A percentile compares a stretch with the other conserved stretches of the same genome.
phyloP scores from a whole-genome alignment of 1,284 basidiomycete species.

The Fomitopsis schrenkii region DNA sequence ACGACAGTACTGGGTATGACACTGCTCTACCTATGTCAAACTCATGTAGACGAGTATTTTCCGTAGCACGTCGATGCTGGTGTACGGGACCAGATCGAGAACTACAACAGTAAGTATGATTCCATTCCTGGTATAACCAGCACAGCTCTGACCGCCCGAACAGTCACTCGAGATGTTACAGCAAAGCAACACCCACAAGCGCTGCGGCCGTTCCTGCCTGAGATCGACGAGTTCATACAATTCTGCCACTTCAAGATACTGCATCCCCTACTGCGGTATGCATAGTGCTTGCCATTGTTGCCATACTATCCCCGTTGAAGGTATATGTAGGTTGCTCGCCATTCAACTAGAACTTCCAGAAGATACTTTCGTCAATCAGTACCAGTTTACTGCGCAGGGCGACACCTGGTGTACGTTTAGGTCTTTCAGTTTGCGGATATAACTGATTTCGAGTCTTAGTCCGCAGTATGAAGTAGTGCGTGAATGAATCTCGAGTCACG shows the following conservation, averaged over 20 bases:
- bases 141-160: background rate
- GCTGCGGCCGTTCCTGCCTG: constrained; percentile 51
- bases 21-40: too few relatives aligned
- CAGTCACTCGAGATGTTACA: constrained; percentile 45
- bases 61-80: constrained; percentile 46
- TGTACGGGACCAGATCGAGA: constrained; percentile 54
- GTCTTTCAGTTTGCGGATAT: background rate
- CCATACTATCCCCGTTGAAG: constrained; percentile 28
- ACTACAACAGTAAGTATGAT: constrained; percentile 53
- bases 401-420: constrained; percentile 25
- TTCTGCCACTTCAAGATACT: constrained; percentile 50
- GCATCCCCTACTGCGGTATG: constrained; percentile 47
- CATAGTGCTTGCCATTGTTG: too few relatives aligned
- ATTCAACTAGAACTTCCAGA: constrained; percentile 30
- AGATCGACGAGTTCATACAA: constrained; percentile 48
- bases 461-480: constrained; percentile 36
- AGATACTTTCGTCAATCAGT: constrained; percentile 27
- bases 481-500: background rate
- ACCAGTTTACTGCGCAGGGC: constrained; percentile 22
- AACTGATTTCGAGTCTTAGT: constrained; percentile 12
- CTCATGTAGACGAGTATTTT: background rate
- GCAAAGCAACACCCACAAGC: constrained; percentile 44
- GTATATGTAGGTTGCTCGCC: constrained; percentile 38
- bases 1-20: constrained; percentile 22
- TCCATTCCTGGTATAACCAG: background rate